These are phyloP conservation scores for Helminthosporium solani DNA, from an alignment of 2,329 filamentous ascomycete genomes.

Conservation along the genomic window DNA sequence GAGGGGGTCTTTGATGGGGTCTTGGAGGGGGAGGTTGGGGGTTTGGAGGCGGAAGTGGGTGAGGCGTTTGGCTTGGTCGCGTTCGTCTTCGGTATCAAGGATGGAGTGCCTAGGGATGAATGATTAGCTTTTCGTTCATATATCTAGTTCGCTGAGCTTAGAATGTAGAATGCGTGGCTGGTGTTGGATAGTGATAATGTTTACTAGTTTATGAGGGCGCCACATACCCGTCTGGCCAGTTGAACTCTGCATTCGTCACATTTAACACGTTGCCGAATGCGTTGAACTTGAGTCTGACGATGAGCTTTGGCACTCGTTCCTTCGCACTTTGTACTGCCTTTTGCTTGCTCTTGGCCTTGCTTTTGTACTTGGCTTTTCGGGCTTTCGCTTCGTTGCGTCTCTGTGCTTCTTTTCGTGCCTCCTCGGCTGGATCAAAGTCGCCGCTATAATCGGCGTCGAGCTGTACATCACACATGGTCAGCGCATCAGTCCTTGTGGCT, in stretches of 20 bases:
- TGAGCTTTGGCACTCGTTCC: not conserved
- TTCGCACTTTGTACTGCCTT: not conserved
- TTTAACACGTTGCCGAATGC: constrained; percentile 12
- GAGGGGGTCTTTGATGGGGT: constrained; percentile 25
- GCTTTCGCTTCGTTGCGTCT: not conserved
- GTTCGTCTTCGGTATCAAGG: constrained; percentile 6
- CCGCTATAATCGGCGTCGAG: constrained; percentile 8
- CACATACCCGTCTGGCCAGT: constrained; percentile 24
- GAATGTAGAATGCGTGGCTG: too few relatives aligned
- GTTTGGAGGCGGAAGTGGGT: not conserved
- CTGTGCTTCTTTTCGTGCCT: not conserved
- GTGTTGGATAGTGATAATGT: not conserved
- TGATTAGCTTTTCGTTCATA: not conserved
- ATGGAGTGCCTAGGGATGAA: not conserved
- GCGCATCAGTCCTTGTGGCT: not conserved
- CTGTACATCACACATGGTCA: not conserved
- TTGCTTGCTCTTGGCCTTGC: not conserved
- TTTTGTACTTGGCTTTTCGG: not conserved
- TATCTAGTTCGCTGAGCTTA: too few relatives aligned
- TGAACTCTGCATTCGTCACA: constrained; percentile 22
- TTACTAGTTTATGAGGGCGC: not conserved
- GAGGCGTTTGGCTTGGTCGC: constrained; percentile 1
- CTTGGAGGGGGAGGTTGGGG: constrained; percentile 8
- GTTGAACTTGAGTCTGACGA: constrained; percentile 1
- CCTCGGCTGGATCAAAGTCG: constrained; percentile 6